Evolutionary conservation across 257 asterid species (phyloP).

Genomic region (Fraxinus excelsior): DNA sequence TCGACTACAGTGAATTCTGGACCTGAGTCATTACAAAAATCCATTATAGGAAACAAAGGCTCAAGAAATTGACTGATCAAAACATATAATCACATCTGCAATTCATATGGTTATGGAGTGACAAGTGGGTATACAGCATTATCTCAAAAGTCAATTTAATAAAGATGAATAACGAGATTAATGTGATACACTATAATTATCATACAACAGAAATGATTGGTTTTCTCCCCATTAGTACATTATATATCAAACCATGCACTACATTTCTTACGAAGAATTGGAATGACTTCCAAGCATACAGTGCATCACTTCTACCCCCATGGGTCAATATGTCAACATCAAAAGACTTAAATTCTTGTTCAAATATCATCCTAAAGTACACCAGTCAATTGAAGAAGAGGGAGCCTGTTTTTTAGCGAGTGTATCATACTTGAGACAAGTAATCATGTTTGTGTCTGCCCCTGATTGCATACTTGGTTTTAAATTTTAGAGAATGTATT

Average conservation of each 20-base stretch:
- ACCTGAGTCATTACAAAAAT: background rate
- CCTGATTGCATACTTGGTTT: background rate
- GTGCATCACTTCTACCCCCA: background rate
- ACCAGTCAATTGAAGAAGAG: background rate
- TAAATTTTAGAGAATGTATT: background rate
- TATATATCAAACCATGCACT: background rate
- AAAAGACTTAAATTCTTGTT: background rate
- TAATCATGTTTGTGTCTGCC: background rate
- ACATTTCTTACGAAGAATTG: background rate
- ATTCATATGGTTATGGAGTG: background rate
- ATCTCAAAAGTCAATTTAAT: background rate
- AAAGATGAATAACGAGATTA: background rate
- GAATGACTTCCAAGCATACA: background rate
- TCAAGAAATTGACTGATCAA: background rate
- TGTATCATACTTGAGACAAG: background rate
- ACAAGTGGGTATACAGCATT: background rate
- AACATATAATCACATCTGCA: background rate
- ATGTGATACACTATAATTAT: background rate
- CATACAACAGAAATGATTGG: background rate
- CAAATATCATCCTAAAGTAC: conserved; percentile 6
- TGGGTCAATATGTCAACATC: conserved; percentile 13
- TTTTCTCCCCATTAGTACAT: background rate
- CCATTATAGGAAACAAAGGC: background rate
- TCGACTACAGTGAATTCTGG: background rate
- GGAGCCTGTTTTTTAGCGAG: background rate